Evolutionary conservation across 164 flowering plant genomes (phyloP).

Genomic region (Sextonia rubra): DNA sequence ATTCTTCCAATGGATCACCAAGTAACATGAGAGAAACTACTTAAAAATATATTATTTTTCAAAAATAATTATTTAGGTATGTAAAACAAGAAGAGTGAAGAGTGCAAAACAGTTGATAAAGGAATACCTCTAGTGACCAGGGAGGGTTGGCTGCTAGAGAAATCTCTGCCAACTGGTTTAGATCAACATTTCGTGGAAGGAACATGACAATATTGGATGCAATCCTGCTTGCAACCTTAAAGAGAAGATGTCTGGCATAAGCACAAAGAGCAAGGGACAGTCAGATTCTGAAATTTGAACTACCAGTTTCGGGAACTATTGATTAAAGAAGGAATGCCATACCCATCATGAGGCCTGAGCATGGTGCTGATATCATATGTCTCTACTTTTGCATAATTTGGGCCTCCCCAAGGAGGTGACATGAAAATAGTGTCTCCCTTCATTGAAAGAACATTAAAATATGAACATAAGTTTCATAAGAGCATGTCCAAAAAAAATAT

Average conservation of each 20-base stretch:
- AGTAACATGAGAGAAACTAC: no score
- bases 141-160: conserved; percentile 54
- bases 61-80: no score
- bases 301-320: background rate
- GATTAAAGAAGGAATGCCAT: background rate
- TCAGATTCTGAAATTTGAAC: background rate
- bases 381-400: conserved; percentile 64
- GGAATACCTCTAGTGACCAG: conserved; percentile 79
- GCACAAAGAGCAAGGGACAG: conserved; percentile 8
- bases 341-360: conserved; percentile 90
- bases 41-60: no score
- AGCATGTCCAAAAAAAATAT: background rate
- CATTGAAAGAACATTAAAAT: conserved; percentile 8
- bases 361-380: conserved; percentile 64
- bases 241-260: conserved; percentile 49
- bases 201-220: conserved; percentile 79
- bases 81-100: no score
- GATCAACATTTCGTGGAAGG: conserved; percentile 83
- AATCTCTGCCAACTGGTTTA: conserved; percentile 81
- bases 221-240: conserved; percentile 48
- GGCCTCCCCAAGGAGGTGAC: conserved; percentile 99
- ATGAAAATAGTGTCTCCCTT: conserved; percentile 84
- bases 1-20: no score
- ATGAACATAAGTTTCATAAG: background rate
- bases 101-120: background rate